Percentiles rank a stretch among this genome's conserved stretches.
Conservation (phyloP, 2,329 filamentous ascomycete species). For the Knufia fluminis region DNA sequence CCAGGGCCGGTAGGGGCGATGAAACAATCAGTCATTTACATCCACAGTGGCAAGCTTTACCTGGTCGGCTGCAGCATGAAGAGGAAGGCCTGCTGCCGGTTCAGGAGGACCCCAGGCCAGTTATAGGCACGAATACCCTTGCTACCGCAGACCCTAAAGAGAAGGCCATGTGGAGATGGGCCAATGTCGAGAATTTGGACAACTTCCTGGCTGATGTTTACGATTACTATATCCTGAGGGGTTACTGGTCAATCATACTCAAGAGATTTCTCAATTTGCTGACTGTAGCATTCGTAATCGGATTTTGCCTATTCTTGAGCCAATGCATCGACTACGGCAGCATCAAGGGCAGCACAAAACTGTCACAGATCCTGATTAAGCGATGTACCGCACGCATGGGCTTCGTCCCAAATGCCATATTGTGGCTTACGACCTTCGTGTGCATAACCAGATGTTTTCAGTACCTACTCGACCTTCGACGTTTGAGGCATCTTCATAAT, state of each 20-base stretch:
- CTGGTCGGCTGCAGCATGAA: neutral
- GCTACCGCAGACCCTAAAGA: constrained; percentile 53
- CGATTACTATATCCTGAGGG: constrained; percentile 72
- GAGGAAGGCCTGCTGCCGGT: neutral
- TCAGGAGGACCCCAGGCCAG: constrained; percentile 14
- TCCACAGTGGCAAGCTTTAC: constrained; percentile 2
- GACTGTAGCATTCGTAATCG: constrained; percentile 74
- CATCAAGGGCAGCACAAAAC: constrained; percentile 49
- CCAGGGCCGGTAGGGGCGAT: constrained; percentile 5
- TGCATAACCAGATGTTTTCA: constrained; percentile 74
- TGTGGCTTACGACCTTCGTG: constrained; percentile 80
- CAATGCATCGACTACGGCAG: constrained; percentile 77
- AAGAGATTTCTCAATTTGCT: constrained; percentile 62
- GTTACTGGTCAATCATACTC: constrained; percentile 75
- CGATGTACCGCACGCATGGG: constrained; percentile 71
- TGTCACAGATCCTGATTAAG: constrained; percentile 55
- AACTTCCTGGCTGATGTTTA: constrained; percentile 81
- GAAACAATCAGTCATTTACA: no score
- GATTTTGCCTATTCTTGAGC: constrained; percentile 71
- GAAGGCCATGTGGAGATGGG: constrained; percentile 85
- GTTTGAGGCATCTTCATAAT: constrained; percentile 67
- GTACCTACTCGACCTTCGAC: constrained; percentile 62
- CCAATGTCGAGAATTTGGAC: constrained; percentile 81
- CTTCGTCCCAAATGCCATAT: constrained; percentile 62
- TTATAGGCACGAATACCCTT: constrained; percentile 22